Percentiles rank a stretch among this genome's conserved stretches.
These are phyloP conservation scores for Pterocarpus macrocarpus DNA, from an alignment of 306 rosid species.

Conservation along the genomic window DNA sequence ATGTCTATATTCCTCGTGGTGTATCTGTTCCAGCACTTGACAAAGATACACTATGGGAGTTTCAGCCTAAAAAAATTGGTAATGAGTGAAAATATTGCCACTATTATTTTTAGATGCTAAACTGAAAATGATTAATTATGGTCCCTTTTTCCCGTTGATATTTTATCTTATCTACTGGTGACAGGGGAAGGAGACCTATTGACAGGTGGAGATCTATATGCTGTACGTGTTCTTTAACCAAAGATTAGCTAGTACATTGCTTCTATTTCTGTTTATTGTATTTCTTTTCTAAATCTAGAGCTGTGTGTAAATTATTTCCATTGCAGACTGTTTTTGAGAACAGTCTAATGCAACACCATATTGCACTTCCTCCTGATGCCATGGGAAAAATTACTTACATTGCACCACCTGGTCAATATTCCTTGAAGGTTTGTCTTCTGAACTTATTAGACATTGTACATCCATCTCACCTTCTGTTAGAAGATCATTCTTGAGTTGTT, in stretches of 20 bases:
- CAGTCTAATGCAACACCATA: conserved; percentile 89
- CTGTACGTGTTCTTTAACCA: conserved; percentile 67
- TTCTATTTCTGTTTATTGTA: not conserved
- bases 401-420: conserved; percentile 97
- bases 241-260: conserved; percentile 28
- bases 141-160: conserved; percentile 26
- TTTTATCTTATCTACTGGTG: conserved; percentile 39
- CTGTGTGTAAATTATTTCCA: conserved; percentile 37
- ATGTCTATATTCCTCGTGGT: conserved; percentile 99
- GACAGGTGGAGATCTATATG: conserved; percentile 97
- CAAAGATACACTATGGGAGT: conserved; percentile 96
- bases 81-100: conserved; percentile 27
- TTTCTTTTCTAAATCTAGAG: conserved; percentile 26
- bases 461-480: conserved; percentile 7
- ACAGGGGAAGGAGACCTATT: conserved; percentile 93
- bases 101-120: not conserved
- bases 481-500: conserved; percentile 13
- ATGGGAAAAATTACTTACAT: conserved; percentile 95
- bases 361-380: conserved; percentile 91
- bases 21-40: conserved; percentile 98
- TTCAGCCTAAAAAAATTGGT: conserved; percentile 92
- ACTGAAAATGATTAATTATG: not conserved
- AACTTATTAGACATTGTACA: not conserved
- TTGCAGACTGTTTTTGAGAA: conserved; percentile 90
- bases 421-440: conserved; percentile 70